Conservation (phyloP, 805 yeast species). For the Pichia nanzhaoensis region DNA sequence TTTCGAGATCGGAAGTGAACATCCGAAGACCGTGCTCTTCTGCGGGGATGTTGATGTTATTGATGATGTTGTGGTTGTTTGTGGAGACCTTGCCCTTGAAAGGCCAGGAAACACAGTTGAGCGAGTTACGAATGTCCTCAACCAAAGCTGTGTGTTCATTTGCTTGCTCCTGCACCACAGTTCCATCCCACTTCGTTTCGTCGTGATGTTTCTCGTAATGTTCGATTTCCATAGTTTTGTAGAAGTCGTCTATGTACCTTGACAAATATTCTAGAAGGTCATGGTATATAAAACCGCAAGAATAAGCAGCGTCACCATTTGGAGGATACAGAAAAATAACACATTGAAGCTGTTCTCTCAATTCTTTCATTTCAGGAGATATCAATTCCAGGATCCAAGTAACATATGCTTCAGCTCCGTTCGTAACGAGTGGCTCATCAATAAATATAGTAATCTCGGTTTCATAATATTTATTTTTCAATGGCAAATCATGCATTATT, state of each 20-base stretch:
- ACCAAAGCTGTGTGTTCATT: background rate
- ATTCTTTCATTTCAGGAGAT: conserved; percentile 33
- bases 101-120: no score
- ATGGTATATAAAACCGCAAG: no score
- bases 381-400: conserved; percentile 37
- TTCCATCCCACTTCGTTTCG: background rate
- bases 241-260: background rate
- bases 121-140: background rate
- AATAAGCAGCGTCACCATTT: background rate
- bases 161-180: background rate
- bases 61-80: background rate
- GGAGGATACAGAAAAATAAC: background rate
- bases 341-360: conserved; percentile 37
- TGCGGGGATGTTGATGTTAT: background rate
- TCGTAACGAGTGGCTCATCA: conserved; percentile 28
- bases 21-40: background rate
- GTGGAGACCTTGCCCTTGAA: no score
- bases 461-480: conserved; percentile 25
- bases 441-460: conserved; percentile 24
- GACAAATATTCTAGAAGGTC: no score
- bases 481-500: conserved; percentile 18
- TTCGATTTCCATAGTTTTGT: conserved; percentile 30
- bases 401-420: conserved; percentile 19
- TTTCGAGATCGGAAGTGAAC: background rate
- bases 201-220: no score